These are phyloP conservation scores for Sindora glabra DNA, from an alignment of 306 rosid genomes.

Conservation along the genomic window DNA sequence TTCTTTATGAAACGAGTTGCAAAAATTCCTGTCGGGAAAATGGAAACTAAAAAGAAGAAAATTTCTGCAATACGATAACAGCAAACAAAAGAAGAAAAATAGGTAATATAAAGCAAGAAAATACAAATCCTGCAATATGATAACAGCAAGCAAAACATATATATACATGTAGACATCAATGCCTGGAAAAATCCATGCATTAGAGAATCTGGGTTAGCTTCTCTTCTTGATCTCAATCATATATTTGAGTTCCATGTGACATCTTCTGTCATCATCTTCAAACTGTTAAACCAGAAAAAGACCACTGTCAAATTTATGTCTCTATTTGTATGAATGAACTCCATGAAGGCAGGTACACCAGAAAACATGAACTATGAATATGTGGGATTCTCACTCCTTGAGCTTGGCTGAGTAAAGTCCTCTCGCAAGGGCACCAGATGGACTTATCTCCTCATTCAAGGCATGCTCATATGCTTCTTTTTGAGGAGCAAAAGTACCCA, in stretches of 20 bases:
- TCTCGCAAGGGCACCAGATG: constrained; percentile 79
- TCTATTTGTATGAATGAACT: too few species aligned
- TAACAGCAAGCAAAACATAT: too few species aligned
- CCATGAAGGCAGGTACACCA: too few species aligned
- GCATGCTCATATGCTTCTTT: constrained; percentile 55
- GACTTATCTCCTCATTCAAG: constrained; percentile 87
- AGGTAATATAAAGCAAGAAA: too few species aligned
- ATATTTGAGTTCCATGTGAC: constrained; percentile 43
- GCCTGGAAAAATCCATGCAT: background rate
- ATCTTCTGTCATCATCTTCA: constrained; percentile 51
- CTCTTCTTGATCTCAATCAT: constrained; percentile 41
- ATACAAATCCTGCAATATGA: too few species aligned
- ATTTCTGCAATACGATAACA: too few species aligned
- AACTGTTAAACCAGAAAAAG: constrained; percentile 20
- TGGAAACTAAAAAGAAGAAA: too few species aligned
- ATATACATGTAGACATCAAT: too few species aligned
- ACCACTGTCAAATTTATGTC: background rate
- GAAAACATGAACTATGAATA: background rate
- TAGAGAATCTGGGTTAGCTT: constrained; percentile 12
- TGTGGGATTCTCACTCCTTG: constrained; percentile 38
- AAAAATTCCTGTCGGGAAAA: too few species aligned
- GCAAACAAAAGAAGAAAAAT: too few species aligned
- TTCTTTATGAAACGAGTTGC: too few species aligned
- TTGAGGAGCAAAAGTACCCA: constrained; percentile 92
- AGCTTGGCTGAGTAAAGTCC: constrained; percentile 77